Base-by-base conservation (phyloP, 1,284 basidiomycete species). In the Rhodotorula sp. region DNA sequence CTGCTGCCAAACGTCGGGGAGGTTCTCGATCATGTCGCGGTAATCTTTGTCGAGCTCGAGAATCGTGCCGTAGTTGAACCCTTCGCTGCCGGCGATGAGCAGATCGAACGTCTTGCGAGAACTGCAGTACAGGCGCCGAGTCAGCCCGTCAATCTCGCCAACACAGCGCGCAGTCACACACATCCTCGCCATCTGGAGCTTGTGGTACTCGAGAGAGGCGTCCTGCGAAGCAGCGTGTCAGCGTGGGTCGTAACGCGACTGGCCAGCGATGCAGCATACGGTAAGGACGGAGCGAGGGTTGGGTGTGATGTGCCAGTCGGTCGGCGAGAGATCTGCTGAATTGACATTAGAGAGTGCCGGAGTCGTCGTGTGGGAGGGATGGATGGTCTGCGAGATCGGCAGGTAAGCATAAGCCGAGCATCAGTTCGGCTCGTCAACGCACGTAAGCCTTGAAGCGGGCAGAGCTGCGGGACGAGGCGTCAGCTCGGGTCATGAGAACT, bases 401-500 rank as follows among this genome's bases (percentile, higher is more conserved):
- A 48, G 19, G n/a, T 57, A 9, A 48, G 53, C 21, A 19, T 1
- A 14, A 10, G 34, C 5, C 14, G 48, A 56, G 16, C n/a, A n/a
- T 16, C 56, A 64, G 61, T 2, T 59, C 13, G 19, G 60, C 52
- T 7, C 60, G n/a, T 41, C 55, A 42, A 42, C 74, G 42, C 42
- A 71, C 70, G 49, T 73, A 70, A 21, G 71, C 66, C 49, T 70
- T 73, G 56, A 61, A 72, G 25, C 71, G 68, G 14, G 71, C 67
- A 9, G 71, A 67, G 9, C 73, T 71, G 50, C 49, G 16, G 34
- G 23, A 60, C 27, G 23, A 19, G 1, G 5, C 12, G 14, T 23
- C 14, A 45, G 46, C 44, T 46, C 44, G 34, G 5, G 3, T 34
- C 34, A 3, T 42, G 45, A n/a, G 25, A 13, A 23, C 17, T 34